These are phyloP conservation scores for Nematodospora anomalae DNA, from an alignment of 1,139 yeast species.

Conservation along the genomic window DNA sequence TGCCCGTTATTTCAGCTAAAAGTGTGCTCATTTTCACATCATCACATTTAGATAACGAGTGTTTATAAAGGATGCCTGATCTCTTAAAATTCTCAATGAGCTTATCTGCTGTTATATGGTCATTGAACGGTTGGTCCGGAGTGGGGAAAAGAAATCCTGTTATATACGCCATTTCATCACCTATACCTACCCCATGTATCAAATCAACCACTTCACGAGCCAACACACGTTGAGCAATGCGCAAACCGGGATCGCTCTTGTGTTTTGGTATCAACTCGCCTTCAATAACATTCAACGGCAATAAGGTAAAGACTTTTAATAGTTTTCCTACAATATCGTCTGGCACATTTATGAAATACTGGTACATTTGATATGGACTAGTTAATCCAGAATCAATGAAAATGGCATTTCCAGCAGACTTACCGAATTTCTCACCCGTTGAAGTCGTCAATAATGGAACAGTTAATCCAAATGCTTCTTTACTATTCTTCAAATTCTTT, in stretches of 20 bases:
- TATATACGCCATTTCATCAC: conserved; percentile 61
- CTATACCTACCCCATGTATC: conserved; percentile 80
- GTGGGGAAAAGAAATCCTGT: conserved; percentile 68
- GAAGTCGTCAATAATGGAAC: conserved; percentile 89
- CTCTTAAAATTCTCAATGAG: conserved; percentile 58
- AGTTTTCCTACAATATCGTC: conserved; percentile 75
- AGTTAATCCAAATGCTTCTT: conserved; percentile 69
- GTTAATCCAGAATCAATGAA: conserved; percentile 76
- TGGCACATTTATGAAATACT: conserved; percentile 76
- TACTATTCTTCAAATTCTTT: conserved; percentile 16
- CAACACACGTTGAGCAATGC: conserved; percentile 72
- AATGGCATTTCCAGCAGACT: conserved; percentile 95
- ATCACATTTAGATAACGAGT: conserved; percentile 12
- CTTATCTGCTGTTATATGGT: conserved; percentile 49
- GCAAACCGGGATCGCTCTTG: conserved; percentile 53
- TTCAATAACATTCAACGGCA: conserved; percentile 63
- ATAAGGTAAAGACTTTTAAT: conserved; percentile 73
- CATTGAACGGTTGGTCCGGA: conserved; percentile 50
- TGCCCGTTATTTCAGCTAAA: conserved; percentile 38
- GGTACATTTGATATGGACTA: conserved; percentile 80
- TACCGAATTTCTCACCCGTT: conserved; percentile 92
- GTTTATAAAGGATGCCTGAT: conserved; percentile 57
- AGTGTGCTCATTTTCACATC: conserved; percentile 45
- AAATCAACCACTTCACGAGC: conserved; percentile 87
- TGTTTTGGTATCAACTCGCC: conserved; percentile 53